phyloP scores from a whole-genome alignment of 2,329 filamentous ascomycete species.

The Colletotrichum sansevieriae region DNA sequence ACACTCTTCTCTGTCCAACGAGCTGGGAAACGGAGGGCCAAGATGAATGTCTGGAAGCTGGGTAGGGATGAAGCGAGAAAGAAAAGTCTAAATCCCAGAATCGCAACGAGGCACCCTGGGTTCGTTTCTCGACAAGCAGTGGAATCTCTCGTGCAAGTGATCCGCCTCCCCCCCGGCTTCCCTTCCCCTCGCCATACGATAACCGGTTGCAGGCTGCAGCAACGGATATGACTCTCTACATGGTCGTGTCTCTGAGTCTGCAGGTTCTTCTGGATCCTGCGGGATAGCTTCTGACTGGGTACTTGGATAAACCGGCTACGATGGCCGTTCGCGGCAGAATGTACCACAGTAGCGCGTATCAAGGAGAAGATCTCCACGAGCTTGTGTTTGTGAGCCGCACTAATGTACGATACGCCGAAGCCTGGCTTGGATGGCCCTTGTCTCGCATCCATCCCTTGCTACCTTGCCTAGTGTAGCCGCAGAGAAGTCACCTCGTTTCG shows the following conservation, averaged over 20 bases:
- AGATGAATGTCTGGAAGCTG: slow-evolving; percentile 9
- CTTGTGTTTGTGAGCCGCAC: slow-evolving; percentile 32
- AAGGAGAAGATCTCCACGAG: slow-evolving; percentile 22
- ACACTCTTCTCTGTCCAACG: no score
- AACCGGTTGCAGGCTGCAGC: slow-evolving; percentile 20
- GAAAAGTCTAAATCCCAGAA: slow-evolving; percentile 33
- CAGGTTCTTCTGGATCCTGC: slow-evolving; percentile 9
- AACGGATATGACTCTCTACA: slow-evolving; percentile 2
- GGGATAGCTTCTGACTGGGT: slow-evolving; percentile 2
- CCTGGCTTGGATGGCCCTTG: slow-evolving; percentile 15
- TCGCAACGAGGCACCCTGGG: slow-evolving; percentile 27
- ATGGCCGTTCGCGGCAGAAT: slow-evolving; percentile 15
- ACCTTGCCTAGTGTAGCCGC: no score
- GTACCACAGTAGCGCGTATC: slow-evolving; percentile 3
- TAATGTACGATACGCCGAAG: slow-evolving; percentile 15
- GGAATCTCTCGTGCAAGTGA: slow-evolving; percentile 15
- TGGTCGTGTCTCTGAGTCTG: not conserved
- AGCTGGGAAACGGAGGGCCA: no score
- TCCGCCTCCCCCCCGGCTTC: slow-evolving; percentile 22
- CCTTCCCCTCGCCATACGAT: not conserved
- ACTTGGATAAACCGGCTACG: slow-evolving; percentile 11
- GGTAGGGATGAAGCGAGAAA: slow-evolving; percentile 22
- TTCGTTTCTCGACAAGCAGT: slow-evolving; percentile 30
- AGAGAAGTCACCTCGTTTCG: not conserved
- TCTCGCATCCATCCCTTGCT: slow-evolving; percentile 3